These are phyloP conservation scores for Lablab purpureus DNA, from an alignment of 306 rosid genomes.

Conservation along the genomic window DNA sequence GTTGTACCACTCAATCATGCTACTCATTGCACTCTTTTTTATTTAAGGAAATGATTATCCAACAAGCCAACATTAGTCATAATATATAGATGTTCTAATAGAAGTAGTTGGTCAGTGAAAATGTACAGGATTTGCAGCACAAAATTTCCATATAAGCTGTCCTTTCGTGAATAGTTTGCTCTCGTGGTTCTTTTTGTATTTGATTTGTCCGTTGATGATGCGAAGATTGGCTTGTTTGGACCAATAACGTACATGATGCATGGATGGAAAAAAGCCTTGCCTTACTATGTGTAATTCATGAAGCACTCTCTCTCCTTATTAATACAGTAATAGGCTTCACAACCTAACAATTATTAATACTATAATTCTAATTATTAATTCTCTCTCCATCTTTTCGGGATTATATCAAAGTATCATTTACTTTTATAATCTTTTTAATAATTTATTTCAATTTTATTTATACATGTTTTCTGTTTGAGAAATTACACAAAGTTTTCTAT, in stretches of 20 bases:
- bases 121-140: background rate
- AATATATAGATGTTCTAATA: background rate
- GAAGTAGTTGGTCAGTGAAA: constrained; percentile 13
- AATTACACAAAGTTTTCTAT: too few species aligned
- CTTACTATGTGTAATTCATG: background rate
- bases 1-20: background rate
- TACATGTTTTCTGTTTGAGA: too few species aligned
- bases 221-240: background rate
- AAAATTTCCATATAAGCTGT: background rate
- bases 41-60: background rate
- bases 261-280: background rate
- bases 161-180: constrained; percentile 1
- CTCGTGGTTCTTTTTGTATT: background rate
- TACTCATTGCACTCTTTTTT: background rate
- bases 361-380: too few species aligned
- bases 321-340: too few species aligned
- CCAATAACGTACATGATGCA: constrained; percentile 10
- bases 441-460: too few species aligned
- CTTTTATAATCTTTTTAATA: too few species aligned
- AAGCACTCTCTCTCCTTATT: background rate
- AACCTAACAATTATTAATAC: too few species aligned
- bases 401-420: too few species aligned
- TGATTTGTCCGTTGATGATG: background rate
- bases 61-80: background rate
- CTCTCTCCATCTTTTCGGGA: too few species aligned